Base-by-base conservation (phyloP, 2,329 filamentous ascomycete genomes). In the Curvularia sp. region DNA sequence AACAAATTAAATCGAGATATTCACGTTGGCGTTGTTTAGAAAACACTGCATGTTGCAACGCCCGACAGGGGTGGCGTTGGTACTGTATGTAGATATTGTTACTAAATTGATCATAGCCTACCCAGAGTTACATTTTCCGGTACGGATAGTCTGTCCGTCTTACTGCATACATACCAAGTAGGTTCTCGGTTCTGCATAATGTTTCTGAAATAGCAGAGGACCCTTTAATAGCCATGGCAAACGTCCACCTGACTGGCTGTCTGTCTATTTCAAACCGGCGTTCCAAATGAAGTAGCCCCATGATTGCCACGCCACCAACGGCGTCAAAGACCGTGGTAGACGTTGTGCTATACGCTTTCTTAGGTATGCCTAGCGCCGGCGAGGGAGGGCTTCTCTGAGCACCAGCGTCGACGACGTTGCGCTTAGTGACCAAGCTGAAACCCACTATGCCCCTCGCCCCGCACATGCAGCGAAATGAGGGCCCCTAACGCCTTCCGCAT, bases 401-500 rank as follows among this genome's bases (percentile, higher is more conserved):
- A 42, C 31, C 56, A 48, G 56, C 55, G 33, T 58, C 51, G 28
- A 51, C 48, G 38, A 52, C 52, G 57, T 48, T 51, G 44, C 53
- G 51, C 58, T 48, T 58, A 42, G 48, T 15, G 42, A 35, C 44
- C 26, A 51, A 42, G 53, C 58, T 61, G 58, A 61, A 61, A 61
- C 58, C 26, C 54, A 43, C 50, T 42, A 51, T 35, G 39, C 31
- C 31, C 31, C 43, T 43, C 52, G 41, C 52, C 47, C 52, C 52
- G 56, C 51, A 49, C 43, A 39, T 53, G 30, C 42, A 47, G 31
- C 50, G 49, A 58, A 54, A 42, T 57, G 55, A 60, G 33, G 15
- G 20, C 13, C 18, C 28, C 49, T 39, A 35, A 35, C 22, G 50
- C 58, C 46, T 58, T 48, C 47, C 42, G 31, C 18, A 38, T 58